These are phyloP conservation scores for Exutisphaerella laricina DNA, from an alignment of 2,329 filamentous ascomycete species.

Conservation along the genomic window DNA sequence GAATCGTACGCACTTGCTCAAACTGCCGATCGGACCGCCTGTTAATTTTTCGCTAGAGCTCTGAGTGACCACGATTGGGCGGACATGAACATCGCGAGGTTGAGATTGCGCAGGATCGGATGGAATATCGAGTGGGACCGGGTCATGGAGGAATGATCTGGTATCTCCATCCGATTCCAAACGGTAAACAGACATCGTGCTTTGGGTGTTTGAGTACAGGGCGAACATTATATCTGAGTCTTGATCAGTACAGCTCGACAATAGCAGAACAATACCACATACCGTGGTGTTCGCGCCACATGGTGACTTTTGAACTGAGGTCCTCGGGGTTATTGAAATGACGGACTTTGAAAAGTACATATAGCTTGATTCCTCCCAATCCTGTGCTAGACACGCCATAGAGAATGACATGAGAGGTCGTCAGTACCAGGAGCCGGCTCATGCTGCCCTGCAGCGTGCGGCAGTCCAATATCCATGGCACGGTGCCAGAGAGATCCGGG, in stretches of 20 bases:
- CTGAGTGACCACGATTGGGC: too few species aligned
- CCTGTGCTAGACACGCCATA: constrained; percentile 23
- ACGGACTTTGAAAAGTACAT: constrained; percentile 37
- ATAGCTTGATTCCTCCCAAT: constrained; percentile 23
- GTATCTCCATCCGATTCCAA: too few species aligned
- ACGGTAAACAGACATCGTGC: background rate
- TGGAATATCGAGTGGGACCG: too few species aligned
- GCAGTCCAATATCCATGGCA: constrained; percentile 54
- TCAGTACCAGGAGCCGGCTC: constrained; percentile 55
- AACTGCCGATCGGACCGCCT: too few species aligned
- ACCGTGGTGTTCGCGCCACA: constrained; percentile 32
- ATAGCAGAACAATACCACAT: too few species aligned
- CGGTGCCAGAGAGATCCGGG: constrained; percentile 27
- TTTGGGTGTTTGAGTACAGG: constrained; percentile 11
- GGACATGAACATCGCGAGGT: too few species aligned
- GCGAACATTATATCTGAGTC: background rate
- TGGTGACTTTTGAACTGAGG: constrained; percentile 41
- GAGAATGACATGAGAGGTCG: constrained; percentile 46
- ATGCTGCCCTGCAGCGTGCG: constrained; percentile 44
- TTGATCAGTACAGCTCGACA: background rate
- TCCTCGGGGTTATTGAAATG: constrained; percentile 54
- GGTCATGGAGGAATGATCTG: too few species aligned
- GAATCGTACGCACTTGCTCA: too few species aligned
- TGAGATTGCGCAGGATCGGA: too few species aligned
- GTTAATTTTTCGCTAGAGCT: too few species aligned